Conservation (phyloP, 2,329 filamentous ascomycete genomes). For the Arthrobotrys musiformis region DNA sequence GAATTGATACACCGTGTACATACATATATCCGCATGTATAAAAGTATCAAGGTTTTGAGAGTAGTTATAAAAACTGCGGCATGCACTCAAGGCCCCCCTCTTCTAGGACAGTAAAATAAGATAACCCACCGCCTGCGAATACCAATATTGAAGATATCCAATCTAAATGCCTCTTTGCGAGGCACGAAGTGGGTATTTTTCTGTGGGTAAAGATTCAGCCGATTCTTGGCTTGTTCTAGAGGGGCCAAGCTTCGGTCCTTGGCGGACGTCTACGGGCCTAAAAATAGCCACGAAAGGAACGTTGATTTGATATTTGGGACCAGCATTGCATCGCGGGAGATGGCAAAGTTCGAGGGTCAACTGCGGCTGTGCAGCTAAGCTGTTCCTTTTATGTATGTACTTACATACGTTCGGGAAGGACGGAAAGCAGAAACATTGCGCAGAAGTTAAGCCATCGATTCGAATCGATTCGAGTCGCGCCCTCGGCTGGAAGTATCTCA, state of each 20-base stretch:
- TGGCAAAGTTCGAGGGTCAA: neutral
- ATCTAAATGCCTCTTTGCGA: no score
- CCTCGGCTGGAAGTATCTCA: neutral
- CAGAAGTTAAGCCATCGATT: no score
- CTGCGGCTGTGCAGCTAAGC: slow-evolving; percentile 48
- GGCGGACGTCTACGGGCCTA: slow-evolving; percentile 51
- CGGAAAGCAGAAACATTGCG: slow-evolving; percentile 20
- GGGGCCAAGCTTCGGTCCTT: slow-evolving; percentile 18
- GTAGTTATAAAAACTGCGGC: no score
- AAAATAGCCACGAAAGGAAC: slow-evolving; percentile 48
- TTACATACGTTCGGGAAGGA: slow-evolving; percentile 24
- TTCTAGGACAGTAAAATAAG: neutral
- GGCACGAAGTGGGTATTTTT: slow-evolving; percentile 10
- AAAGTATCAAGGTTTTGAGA: neutral
- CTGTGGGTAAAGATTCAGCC: slow-evolving; percentile 25
- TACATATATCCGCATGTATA: neutral
- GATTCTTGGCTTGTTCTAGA: slow-evolving; percentile 31
- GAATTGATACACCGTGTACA: slow-evolving; percentile 25
- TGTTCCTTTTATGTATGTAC: neutral
- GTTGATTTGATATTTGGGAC: slow-evolving; percentile 45
- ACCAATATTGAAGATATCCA: no score
- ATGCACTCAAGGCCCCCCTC: slow-evolving; percentile 4
- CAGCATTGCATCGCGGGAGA: slow-evolving; percentile 29
- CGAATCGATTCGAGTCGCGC: no score
- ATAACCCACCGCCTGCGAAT: no score